Evolutionary conservation across 192 early-diverging fungal genomes (phyloP), one percentile per base, ranked within the genome.

Genomic region (Kappamyces sp.): DNA sequence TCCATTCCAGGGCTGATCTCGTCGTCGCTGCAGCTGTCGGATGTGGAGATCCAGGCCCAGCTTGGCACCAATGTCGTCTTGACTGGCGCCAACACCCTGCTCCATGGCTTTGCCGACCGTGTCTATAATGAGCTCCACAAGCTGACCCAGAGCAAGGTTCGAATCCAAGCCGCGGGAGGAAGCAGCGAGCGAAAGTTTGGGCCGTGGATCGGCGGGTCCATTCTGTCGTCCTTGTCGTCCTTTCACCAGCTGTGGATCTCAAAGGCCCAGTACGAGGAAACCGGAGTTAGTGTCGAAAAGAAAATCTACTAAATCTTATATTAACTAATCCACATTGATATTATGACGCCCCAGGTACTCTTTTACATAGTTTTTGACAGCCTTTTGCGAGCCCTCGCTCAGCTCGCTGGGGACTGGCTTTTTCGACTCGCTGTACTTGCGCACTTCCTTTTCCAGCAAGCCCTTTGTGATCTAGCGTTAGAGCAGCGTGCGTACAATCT

Each of bases 161-260:
- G 89, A 66, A 68, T 95, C 58, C 84, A 88, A 59, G 83, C 90
- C 36, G 79, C 92, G 1, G 85, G 79, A 55, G 87, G 82, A 37
- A 74, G 80, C 35, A 78, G 82, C 13, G 96, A 98, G 71, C 85
- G 93, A 55, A 87, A 88, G 63, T 94, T 90, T 61, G 86, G 91
- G n/a, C 78, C 90, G 34, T 99, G 97, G 97, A 82, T 97, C 37
- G 97, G 97, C 47, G 94, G 94, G 3, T 97, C 94, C 0, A 92
- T 99, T 42, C 73, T 99, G 50, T 86, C 91, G 1, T 94, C 92
- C 2, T 65, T 99, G 58, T 92, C 93, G 58, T 93, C 92, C 0
- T 99, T 99, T 82, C 94, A 97, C 65, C 97, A 97, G 74, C 78
- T 99, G 51, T 99, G 97, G 97, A 88, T 99, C 6, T 96, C 93